These are phyloP conservation scores for Magnolia kwangsiensis DNA, from an alignment of 164 flowering plant species.

Conservation along the genomic window DNA sequence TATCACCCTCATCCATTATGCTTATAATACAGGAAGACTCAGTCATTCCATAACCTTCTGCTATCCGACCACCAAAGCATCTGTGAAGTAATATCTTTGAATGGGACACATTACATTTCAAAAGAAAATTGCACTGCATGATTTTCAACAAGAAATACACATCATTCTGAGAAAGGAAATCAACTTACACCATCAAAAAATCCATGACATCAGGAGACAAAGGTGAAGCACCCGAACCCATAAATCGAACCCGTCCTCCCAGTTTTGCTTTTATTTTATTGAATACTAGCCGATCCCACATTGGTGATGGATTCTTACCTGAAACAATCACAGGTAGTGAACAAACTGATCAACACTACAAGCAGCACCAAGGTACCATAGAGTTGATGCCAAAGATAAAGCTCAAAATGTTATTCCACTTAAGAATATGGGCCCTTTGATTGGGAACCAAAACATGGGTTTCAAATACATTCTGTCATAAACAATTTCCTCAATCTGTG, in stretches of 20 bases:
- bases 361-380: no score
- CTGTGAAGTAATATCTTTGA: constrained; percentile 31
- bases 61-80: constrained; percentile 77
- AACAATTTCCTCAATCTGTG: no score
- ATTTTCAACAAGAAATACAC: not conserved
- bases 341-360: not conserved
- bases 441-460: no score
- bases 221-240: constrained; percentile 95
- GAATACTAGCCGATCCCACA: constrained; percentile 95
- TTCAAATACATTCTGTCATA: no score
- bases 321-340: constrained; percentile 8
- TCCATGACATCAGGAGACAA: constrained; percentile 96
- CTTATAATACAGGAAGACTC: constrained; percentile 82
- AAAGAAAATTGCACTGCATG: not conserved
- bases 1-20: constrained; percentile 63
- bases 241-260: constrained; percentile 84
- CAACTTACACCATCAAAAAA: constrained; percentile 83
- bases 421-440: no score
- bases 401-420: no score
- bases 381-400: no score
- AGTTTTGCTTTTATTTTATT: constrained; percentile 86
- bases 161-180: not conserved
- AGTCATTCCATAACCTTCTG: constrained; percentile 99
- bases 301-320: constrained; percentile 86
- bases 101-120: not conserved